Evolutionary conservation across 805 yeast species (phyloP).

Genomic region (Tetrapisispora namnaoensis): DNA sequence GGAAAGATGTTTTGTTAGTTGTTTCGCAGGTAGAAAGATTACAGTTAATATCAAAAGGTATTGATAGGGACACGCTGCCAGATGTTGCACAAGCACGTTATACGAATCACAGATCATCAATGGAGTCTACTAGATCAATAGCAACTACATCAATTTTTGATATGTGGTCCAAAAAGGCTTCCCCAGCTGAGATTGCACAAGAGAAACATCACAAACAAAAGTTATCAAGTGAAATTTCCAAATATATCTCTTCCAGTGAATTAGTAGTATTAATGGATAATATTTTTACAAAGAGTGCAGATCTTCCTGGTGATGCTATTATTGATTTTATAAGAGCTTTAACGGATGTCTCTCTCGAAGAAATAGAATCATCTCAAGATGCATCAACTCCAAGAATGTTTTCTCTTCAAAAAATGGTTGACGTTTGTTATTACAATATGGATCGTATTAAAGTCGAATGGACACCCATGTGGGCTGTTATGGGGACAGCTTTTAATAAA

Average conservation of each 20-base stretch:
- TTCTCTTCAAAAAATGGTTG: conserved; percentile 90
- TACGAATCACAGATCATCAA: conserved; percentile 41
- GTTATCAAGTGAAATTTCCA: conserved; percentile 47
- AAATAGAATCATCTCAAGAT: conserved; percentile 78
- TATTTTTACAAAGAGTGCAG: conserved; percentile 74
- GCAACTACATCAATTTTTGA: conserved; percentile 42
- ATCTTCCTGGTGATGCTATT: conserved; percentile 74
- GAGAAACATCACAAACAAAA: conserved; percentile 65
- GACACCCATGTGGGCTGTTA: conserved; percentile 89
- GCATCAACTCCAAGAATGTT: conserved; percentile 81
- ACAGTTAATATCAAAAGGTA: conserved; percentile 79
- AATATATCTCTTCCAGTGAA: conserved; percentile 52
- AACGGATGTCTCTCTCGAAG: conserved; percentile 80
- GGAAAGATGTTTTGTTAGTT: conserved; percentile 75
- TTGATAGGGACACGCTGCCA: conserved; percentile 74
- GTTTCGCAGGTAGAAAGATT: conserved; percentile 88
- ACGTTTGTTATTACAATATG: conserved; percentile 97
- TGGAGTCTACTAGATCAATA: conserved; percentile 42
- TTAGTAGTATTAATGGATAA: conserved; percentile 75
- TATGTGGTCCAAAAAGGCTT: conserved; percentile 43
- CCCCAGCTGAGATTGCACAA: conserved; percentile 59
- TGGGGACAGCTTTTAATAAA: conserved; percentile 80
- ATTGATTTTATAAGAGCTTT: conserved; percentile 80
- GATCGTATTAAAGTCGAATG: conserved; percentile 91
- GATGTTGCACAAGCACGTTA: conserved; percentile 72